Conservation (phyloP, 495 filamentous ascomycete genomes). For the Neurospora tetrasperma region DNA sequence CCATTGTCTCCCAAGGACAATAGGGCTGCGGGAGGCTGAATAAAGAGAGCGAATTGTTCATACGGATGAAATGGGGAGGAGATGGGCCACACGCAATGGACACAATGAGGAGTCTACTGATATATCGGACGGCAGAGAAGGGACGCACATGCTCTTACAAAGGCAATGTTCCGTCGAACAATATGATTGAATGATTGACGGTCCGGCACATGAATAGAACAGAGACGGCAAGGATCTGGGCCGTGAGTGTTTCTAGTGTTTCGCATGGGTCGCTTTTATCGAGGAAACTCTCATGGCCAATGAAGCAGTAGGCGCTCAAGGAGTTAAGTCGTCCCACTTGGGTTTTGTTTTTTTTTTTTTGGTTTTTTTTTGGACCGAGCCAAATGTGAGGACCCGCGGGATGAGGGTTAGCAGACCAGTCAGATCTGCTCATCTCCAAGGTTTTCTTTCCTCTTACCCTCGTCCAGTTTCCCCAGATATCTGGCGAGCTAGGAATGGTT, state of each 20-base stretch:
- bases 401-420: not conserved
- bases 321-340: not conserved
- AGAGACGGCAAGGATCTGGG: slow-evolving; percentile 15
- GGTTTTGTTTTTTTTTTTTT: not conserved
- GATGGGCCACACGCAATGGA: not conserved
- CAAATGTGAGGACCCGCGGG: not conserved
- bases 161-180: not conserved
- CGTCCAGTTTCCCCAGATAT: not conserved
- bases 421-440: not conserved
- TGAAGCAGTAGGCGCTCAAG: slow-evolving; percentile 24
- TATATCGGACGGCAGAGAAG: not conserved
- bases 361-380: not conserved
- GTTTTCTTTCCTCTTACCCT: not conserved
- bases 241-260: slow-evolving; percentile 10
- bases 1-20: not conserved
- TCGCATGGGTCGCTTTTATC: slow-evolving; percentile 23
- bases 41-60: slow-evolving; percentile 1
- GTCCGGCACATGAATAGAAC: slow-evolving; percentile 1
- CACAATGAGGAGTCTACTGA: slow-evolving; percentile 8
- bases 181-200: slow-evolving; percentile 6
- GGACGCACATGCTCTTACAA: not conserved
- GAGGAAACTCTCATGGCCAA: slow-evolving; percentile 18
- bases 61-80: not conserved
- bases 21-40: not conserved
- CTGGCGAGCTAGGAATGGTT: not conserved